Evolutionary conservation across 768 basidiomycete genomes (phyloP), one percentile per base, ranked within the genome.

Genomic region (Gloeopeniophorella convolvens): DNA sequence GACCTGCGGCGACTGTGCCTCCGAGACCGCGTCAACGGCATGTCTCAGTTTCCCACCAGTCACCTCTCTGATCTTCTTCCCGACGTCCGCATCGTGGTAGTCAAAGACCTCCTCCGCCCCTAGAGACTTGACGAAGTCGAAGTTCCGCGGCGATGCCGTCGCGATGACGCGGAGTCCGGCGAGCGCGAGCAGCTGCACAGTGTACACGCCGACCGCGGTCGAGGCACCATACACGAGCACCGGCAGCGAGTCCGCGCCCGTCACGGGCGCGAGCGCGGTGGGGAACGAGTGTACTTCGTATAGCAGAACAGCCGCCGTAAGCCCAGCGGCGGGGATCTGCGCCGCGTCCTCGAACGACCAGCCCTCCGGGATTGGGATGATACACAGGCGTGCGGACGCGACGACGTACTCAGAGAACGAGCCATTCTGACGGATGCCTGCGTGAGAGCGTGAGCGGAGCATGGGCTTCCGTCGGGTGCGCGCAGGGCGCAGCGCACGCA

Each of bases 51-150:
- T 45, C 40, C 57, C 47, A 16, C 50, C 45, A 2, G 62, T 56
- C 31, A 49, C 49, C 10, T 42, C 45, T 34, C 60, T 56, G 56
- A 66, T 62, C 48, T 64, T 62, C 23, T 27, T 33, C 26, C 60
- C 55, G 16, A 57, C 56, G 9, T 57, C 60, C 5, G 59, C 57
- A n/a, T 65, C 62, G 20, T 55, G 27, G 52, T 62, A 57, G 51
- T 67, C 65, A 45, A 68, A 62, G 4, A 62, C 61, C 12, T 59
- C 61, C 21, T 64, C 62, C 0, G 67, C 71, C 8, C 70, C 72
- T 12, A 66, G 52, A 1, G 60, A 53, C 32, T 63, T 61, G 32
- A 72, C 52, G 33, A 66, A 59, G 0, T 55, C 63, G 23, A 61
- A 60, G 54, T 70, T 70, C 30, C 52, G 47, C 18, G 64, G 58